Base-by-base conservation (phyloP, 1,139 yeast species). In the Debaryomyces subglobosus region DNA sequence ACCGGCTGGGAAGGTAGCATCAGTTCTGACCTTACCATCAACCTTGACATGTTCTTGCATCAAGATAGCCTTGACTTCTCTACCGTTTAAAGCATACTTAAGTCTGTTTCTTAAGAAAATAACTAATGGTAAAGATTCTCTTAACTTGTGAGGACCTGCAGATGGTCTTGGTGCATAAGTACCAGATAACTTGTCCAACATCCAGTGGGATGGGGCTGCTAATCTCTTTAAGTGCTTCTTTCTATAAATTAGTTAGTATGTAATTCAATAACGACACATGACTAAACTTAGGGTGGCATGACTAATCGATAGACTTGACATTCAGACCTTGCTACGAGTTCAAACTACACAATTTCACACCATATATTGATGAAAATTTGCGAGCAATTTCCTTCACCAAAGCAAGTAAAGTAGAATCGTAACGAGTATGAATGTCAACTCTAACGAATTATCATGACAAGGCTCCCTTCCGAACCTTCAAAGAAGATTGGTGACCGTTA, bases 191-290 rank as follows among this genome's bases (percentile, higher is more conserved):
- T 92, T 92, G 95, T 92, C 97, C 84, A 92, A 87, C 95, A 92
- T 87, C 97, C 97, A 92, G 86, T 92, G 97, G 82, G 90, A 86
- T 82, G 98, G 98, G 51, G 97, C 97, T 76, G 96, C 96, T 79
- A 90, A 85, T 84, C 97, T 89, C 87, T 90, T 90, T 79, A 91
- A 84, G 77, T 91, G 97, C 86, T 91, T 91, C 92, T 90, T 90
- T 82, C 85, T 81, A 61, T 45, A 29, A 29, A 41, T 33, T 15
- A 32, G 75, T 71, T 69, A 69, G 76, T 72, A 64, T 43, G 29
- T 18, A 15, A 16, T 39, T 13, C 30, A 34, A 32, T 9, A 20
- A 43, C n/a, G 39, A 33, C 36, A n/a, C 35, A 32, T 13, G 32
- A 34, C n/a, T 12, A 43, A 39, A 44, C 43, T 12, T 27, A 27